Conservation (phyloP, 2,329 filamentous ascomycete genomes). For the Chrysoporthe austroafricana region DNA sequence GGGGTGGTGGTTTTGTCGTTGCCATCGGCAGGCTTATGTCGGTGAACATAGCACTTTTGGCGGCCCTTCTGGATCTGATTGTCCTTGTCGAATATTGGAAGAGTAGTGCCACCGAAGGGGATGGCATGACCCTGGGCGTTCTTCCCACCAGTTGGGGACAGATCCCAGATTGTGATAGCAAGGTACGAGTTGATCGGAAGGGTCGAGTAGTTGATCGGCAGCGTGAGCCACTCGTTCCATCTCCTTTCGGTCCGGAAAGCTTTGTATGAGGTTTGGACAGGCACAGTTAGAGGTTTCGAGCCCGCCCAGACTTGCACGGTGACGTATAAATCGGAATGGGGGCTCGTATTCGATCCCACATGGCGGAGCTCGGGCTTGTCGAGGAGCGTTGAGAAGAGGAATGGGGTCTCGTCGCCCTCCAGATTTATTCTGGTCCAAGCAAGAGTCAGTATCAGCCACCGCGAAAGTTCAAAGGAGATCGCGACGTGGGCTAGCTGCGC, state of each 20-base stretch:
- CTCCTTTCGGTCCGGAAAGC: conserved; percentile 78
- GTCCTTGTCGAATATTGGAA: conserved; percentile 89
- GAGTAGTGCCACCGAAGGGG: conserved; percentile 92
- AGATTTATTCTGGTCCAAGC: conserved; percentile 63
- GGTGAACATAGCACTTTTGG: conserved; percentile 87
- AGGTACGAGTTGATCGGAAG: conserved; percentile 82
- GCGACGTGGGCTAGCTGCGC: background rate
- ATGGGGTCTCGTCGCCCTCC: conserved; percentile 76
- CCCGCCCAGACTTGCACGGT: conserved; percentile 94
- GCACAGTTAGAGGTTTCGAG: conserved; percentile 91
- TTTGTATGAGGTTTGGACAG: conserved; percentile 91
- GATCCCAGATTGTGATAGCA: conserved; percentile 93
- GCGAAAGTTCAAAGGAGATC: no score
- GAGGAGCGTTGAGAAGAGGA: conserved; percentile 78
- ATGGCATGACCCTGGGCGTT: conserved; percentile 76
- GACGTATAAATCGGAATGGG: conserved; percentile 87
- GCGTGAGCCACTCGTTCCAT: conserved; percentile 95
- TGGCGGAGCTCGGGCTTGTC: conserved; percentile 81
- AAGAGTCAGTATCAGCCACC: background rate
- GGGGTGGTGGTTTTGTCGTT: conserved; percentile 80
- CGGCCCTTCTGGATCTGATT: conserved; percentile 89
- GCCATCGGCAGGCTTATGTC: conserved; percentile 83
- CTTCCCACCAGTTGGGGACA: conserved; percentile 77
- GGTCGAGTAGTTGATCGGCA: conserved; percentile 83
- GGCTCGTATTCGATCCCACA: conserved; percentile 81